Evolutionary conservation across 331 rosid genomes (phyloP).

Genomic region (Quercus tomentella): DNA sequence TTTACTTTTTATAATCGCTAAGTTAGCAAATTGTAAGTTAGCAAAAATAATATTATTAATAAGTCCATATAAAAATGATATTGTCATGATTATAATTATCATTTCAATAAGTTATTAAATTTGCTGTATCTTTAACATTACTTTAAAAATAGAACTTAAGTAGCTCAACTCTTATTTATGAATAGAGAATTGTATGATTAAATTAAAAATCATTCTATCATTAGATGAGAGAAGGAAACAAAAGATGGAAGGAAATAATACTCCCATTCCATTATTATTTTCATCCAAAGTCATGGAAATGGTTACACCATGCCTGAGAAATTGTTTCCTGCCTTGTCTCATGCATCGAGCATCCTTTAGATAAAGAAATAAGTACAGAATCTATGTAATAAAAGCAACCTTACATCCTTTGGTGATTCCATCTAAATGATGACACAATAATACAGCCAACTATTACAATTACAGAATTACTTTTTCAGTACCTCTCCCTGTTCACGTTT

Average conservation of each 20-base stretch:
- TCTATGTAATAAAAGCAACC: neutral
- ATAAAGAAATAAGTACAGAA: neutral
- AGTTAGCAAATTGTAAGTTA: no score
- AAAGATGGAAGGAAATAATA: neutral
- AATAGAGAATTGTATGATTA: neutral
- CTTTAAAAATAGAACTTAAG: no score
- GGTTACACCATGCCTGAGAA: neutral
- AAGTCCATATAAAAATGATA: no score
- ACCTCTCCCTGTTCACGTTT: neutral
- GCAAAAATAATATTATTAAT: no score
- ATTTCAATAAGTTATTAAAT: no score
- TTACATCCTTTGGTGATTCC: neutral
- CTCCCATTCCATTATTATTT: neutral
- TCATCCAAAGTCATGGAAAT: neutral
- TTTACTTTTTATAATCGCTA: no score
- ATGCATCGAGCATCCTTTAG: neutral
- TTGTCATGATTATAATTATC: neutral
- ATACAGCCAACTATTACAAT: neutral
- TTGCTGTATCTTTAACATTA: no score
- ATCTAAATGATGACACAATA: conserved; percentile 1
- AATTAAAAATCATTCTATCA: neutral
- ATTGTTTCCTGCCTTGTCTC: neutral
- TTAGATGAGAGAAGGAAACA: neutral
- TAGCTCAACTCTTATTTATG: no score
- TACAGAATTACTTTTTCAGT: neutral